Base-by-base conservation (phyloP, 306 rosid species). In the Prunus fruticosa region DNA sequence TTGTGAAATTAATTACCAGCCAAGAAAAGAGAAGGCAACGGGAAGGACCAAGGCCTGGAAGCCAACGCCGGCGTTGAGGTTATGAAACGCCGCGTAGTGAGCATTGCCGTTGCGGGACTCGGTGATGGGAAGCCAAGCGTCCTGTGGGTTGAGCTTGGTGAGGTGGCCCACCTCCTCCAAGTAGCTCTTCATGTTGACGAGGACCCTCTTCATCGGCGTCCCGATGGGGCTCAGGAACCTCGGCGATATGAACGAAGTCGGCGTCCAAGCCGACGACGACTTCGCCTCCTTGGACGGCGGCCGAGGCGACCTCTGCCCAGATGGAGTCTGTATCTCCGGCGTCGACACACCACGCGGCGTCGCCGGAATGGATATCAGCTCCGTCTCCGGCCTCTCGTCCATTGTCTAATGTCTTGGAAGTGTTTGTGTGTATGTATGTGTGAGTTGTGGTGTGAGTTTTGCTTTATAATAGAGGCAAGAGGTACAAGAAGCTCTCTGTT, bases 121-220 rank as follows among this genome's bases (percentile, higher is more conserved):
- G 0, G 99, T 95, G 54, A 95, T 95, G n/a, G 99, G 99, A 84
- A 95, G 99, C 99, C 99, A 95, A 3, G 99, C 97, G 69, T 95
- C 99, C 67, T 95, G 99, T 56, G 99, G 99, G 66, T 95, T 95
- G 19, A 95, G 99, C 80, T 92, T 95, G 2, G 99, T 95, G 56
- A 95, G 92, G 79, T 95, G 99, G 2, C 99, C 99, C 62, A 95
- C 86, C 46, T 95, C 99, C 84, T 95, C 97, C 86, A 95, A 81
- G 82, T 92, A 95, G 22, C 99, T 91, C 86, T 92, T 95, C 99
- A 95, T 92, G 86, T 92, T 95, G 19, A 95, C 67, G 22, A 95
- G 84, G 62, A 95, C 97, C 80, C 91, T 86, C 89, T 95, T 95
- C 99, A 95, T 95, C 28, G 97, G 99, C 30, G 99, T 92, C 27